A percentile compares a stretch with the other conserved stretches of the same genome.
Evolutionary conservation across 352 stramenopile genomes (phyloP).

Genomic region (Phytophthora pluvialis): DNA sequence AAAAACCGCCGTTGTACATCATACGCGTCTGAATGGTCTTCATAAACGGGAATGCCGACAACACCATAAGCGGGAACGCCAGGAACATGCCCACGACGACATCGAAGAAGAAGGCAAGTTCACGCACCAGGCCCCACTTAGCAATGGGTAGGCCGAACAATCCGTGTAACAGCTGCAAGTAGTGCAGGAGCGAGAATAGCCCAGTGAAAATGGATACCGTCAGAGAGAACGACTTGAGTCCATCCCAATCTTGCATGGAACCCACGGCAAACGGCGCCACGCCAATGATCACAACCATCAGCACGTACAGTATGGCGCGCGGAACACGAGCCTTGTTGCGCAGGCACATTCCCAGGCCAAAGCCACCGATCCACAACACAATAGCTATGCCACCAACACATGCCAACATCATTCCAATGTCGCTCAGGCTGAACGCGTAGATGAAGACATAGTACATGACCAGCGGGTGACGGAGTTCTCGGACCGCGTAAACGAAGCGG

Average conservation of each 20-base stretch:
- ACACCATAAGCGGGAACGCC: slow-evolving; percentile 68
- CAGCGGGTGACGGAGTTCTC: slow-evolving; percentile 78
- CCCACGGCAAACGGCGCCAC: slow-evolving; percentile 67
- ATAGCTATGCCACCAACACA: slow-evolving; percentile 67
- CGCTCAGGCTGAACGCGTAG: slow-evolving; percentile 68
- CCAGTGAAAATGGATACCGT: slow-evolving; percentile 75
- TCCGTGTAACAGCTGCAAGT: slow-evolving; percentile 76
- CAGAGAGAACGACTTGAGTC: slow-evolving; percentile 75
- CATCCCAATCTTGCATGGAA: slow-evolving; percentile 64
- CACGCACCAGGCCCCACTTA: slow-evolving; percentile 69
- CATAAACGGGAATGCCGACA: slow-evolving; percentile 90
- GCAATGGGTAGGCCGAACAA: slow-evolving; percentile 66
- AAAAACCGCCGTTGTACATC: slow-evolving; percentile 93
- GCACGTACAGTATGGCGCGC: slow-evolving; percentile 71
- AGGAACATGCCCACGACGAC: slow-evolving; percentile 83
- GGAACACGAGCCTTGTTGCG: slow-evolving; percentile 69
- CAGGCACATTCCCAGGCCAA: slow-evolving; percentile 55
- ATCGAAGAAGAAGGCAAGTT: slow-evolving; percentile 90
- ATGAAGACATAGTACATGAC: slow-evolving; percentile 89
- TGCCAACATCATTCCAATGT: slow-evolving; percentile 66
- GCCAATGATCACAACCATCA: slow-evolving; percentile 70
- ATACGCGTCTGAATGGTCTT: slow-evolving; percentile 89
- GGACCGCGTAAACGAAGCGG: slow-evolving; percentile 73
- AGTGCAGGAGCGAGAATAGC: slow-evolving; percentile 79
- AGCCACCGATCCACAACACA: slow-evolving; percentile 71